These are phyloP conservation scores for Hawksworthiomyces lignivorus DNA, from an alignment of 2,329 filamentous ascomycete genomes.

Conservation along the genomic window DNA sequence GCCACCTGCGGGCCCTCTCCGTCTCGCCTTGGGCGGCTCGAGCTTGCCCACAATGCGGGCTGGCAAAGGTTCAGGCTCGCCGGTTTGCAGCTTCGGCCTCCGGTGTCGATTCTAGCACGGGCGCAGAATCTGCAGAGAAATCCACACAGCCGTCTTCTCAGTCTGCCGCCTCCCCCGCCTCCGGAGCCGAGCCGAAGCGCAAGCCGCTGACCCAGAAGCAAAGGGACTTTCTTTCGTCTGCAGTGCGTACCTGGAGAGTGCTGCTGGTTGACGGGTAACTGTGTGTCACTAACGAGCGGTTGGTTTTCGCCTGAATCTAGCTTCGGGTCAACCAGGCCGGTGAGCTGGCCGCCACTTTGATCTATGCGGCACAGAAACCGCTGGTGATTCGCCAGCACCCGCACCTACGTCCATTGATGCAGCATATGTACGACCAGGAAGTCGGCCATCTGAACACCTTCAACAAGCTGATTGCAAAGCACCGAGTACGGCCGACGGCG, in stretches of 20 bases:
- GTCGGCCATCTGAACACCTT: constrained; percentile 79
- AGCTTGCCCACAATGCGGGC: constrained; percentile 12
- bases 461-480: constrained; percentile 72
- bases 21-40: background rate
- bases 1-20: background rate
- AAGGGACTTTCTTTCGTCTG: constrained; percentile 66
- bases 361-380: constrained; percentile 84
- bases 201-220: constrained; percentile 64
- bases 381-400: constrained; percentile 73
- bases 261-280: too few relatives aligned
- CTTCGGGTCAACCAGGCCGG: constrained; percentile 96
- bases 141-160: background rate
- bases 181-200: constrained; percentile 26
- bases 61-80: constrained; percentile 10
- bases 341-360: constrained; percentile 91
- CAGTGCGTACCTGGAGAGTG: constrained; percentile 52
- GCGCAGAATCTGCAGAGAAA: too few relatives aligned
- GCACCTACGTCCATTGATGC: constrained; percentile 83
- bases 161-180: background rate
- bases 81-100: constrained; percentile 8
- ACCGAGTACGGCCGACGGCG: constrained; percentile 84
- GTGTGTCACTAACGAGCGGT: too few relatives aligned
- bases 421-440: constrained; percentile 98
- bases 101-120: background rate
- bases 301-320: constrained; percentile 28